Evolutionary conservation across 2,329 filamentous ascomycete species (phyloP).

Genomic region (Herpomyces periplanetae): DNA sequence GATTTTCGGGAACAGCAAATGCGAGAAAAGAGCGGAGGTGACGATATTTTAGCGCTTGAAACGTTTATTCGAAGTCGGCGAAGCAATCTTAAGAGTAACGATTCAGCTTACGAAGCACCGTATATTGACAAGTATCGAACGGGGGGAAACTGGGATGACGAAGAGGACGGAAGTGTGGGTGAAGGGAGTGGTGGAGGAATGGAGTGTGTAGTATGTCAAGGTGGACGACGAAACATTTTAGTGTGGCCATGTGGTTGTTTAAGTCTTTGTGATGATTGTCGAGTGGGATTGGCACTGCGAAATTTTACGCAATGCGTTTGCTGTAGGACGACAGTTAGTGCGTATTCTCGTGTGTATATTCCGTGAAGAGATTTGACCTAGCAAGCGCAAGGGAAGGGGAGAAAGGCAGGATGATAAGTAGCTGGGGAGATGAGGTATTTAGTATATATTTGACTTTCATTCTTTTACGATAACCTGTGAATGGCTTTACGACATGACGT

Average conservation of each 20-base stretch:
- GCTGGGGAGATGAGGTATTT: no score
- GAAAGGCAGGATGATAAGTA: no score
- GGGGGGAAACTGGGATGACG: conserved; percentile 12
- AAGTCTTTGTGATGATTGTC: conserved; percentile 71
- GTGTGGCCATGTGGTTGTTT: conserved; percentile 90
- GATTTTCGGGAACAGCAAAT: no score
- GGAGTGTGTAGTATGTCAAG: conserved; percentile 74
- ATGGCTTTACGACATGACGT: no score
- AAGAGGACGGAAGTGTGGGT: conserved; percentile 27
- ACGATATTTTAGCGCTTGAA: conserved; percentile 14
- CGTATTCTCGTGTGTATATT: conserved; percentile 67
- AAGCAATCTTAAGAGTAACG: conserved; percentile 2
- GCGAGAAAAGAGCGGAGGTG: conserved; percentile 18
- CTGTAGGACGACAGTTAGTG: conserved; percentile 49
- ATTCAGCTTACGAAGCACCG: conserved; percentile 2
- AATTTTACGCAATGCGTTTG: conserved; percentile 92
- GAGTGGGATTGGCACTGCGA: conserved; percentile 71
- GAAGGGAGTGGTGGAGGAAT: conserved; percentile 34
- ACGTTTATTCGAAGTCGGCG: conserved; percentile 8
- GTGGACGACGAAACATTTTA: conserved; percentile 44
- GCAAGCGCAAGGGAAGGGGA: no score
- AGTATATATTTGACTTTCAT: no score
- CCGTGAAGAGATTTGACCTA: conserved; percentile 14
- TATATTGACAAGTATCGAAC: conserved; percentile 3
- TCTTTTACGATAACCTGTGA: no score